These are phyloP conservation scores for Suillus plorans DNA, from an alignment of 768 basidiomycete species.

Conservation along the genomic window DNA sequence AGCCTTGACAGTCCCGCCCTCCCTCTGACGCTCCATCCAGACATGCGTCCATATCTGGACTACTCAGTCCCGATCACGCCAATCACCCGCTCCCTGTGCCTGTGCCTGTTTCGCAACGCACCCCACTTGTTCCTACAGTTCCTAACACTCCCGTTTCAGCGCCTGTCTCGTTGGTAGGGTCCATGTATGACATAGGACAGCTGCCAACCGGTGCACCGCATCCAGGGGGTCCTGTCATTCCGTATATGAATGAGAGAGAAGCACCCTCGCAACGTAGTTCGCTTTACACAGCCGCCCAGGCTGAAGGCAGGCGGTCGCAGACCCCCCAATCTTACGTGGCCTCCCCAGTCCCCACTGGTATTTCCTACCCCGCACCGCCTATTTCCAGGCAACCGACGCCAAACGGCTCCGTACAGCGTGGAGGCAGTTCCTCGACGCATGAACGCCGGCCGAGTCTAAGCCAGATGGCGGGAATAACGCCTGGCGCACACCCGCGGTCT, in stretches of 20 bases:
- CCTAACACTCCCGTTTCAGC: conserved; percentile 14
- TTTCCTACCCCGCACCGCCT: conserved; percentile 29
- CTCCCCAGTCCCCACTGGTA: conserved; percentile 24
- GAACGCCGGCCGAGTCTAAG: conserved; percentile 25
- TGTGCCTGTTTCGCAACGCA: conserved; percentile 11
- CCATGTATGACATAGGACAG: conserved; percentile 17
- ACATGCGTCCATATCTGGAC: conserved; percentile 14
- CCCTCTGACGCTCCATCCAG: conserved; percentile 34
- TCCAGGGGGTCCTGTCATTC: conserved; percentile 24
- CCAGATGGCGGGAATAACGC: conserved; percentile 26
- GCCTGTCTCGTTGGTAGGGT: conserved; percentile 14
- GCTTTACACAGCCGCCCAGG: conserved; percentile 12
- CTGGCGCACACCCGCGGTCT: conserved; percentile 14
- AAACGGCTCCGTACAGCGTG: not conserved
- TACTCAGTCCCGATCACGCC: conserved; percentile 34
- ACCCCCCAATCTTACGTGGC: conserved; percentile 24
- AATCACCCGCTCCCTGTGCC: conserved; percentile 27
- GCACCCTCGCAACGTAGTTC: conserved; percentile 10
- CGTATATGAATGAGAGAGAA: conserved; percentile 12
- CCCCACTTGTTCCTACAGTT: conserved; percentile 16
- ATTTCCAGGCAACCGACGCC: conserved; percentile 24
- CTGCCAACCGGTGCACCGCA: conserved; percentile 9
- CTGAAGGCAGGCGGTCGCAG: conserved; percentile 21
- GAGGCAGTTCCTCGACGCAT: conserved; percentile 24
- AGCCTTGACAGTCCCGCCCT: conserved; percentile 27